Conservation (phyloP, 2,329 filamentous ascomycete genomes). For the Phyllosticta citriasiana region DNA sequence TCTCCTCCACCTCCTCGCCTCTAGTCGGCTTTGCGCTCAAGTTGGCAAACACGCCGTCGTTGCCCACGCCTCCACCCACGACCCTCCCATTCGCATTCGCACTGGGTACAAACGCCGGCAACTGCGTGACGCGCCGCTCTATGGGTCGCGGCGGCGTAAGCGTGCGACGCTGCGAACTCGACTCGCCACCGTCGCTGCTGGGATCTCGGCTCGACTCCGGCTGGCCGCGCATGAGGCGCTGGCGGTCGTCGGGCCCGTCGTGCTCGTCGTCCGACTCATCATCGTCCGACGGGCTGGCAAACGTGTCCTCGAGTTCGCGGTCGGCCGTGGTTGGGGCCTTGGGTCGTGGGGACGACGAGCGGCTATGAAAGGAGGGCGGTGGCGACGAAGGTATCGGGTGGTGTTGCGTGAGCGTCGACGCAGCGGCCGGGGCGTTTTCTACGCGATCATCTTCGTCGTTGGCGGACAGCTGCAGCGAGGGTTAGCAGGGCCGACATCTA, state of each 20-base stretch:
- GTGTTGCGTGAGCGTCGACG: constrained; percentile 16
- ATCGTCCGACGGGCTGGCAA: constrained; percentile 57
- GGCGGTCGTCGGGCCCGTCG: constrained; percentile 69
- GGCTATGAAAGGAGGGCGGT: constrained; percentile 78
- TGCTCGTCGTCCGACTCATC: constrained; percentile 61
- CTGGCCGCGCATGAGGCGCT: constrained; percentile 70
- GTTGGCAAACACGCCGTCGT: constrained; percentile 95
- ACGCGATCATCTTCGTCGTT: constrained; percentile 29
- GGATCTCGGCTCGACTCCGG: constrained; percentile 16
- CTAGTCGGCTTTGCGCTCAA: constrained; percentile 80
- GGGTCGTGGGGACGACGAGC: constrained; percentile 57
- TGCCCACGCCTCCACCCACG: constrained; percentile 61
- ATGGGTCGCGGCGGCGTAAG: constrained; percentile 26
- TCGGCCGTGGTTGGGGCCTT: constrained; percentile 49
- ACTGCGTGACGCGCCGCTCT: constrained; percentile 41
- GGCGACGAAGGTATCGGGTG: constrained; percentile 38
- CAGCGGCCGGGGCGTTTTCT: constrained; percentile 15
- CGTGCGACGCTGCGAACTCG: constrained; percentile 10
- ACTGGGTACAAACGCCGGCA: constrained; percentile 41
- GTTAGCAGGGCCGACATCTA: neutral
- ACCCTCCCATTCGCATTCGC: constrained; percentile 34
- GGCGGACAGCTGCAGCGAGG: constrained; percentile 28
- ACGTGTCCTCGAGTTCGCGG: constrained; percentile 81
- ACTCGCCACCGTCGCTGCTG: constrained; percentile 8
- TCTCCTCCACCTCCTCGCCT: constrained; percentile 74